Conservation (phyloP, 179 eudicot genomes). For the Vitellaria paradoxa region DNA sequence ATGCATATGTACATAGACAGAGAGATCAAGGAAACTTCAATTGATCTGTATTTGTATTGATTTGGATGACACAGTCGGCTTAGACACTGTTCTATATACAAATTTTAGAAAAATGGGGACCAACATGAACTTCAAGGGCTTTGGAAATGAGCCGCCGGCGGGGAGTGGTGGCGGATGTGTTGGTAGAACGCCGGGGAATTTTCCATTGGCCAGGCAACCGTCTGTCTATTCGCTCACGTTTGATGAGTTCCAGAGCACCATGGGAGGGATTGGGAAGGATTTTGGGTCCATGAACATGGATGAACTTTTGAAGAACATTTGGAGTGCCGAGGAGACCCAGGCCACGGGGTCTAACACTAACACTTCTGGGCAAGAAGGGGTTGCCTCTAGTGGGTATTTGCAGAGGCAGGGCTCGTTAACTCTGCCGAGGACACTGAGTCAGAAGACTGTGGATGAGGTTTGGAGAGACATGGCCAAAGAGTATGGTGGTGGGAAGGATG, state of each 20-base stretch:
- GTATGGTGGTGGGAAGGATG: constrained; percentile 28
- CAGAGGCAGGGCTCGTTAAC: constrained; percentile 77
- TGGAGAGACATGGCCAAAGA: constrained; percentile 64
- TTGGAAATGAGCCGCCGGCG: constrained; percentile 21
- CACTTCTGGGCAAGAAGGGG: constrained; percentile 26
- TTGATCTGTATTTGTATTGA: too few species aligned
- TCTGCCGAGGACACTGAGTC: constrained; percentile 80
- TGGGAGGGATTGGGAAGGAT: constrained; percentile 36
- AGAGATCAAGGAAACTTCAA: too few species aligned
- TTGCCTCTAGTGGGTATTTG: constrained; percentile 36
- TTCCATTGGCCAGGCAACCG: constrained; percentile 29
- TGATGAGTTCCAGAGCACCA: constrained; percentile 38
- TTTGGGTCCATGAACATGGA: constrained; percentile 51
- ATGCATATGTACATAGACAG: too few species aligned
- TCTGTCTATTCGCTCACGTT: constrained; percentile 41
- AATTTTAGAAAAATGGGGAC: constrained; percentile 7
- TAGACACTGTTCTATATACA: neutral
- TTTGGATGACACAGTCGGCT: too few species aligned
- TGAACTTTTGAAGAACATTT: constrained; percentile 38
- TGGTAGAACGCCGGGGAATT: constrained; percentile 22
- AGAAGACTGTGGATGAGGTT: constrained; percentile 86
- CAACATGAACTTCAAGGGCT: constrained; percentile 26
- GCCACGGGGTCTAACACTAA: constrained; percentile 31
- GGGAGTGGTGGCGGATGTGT: constrained; percentile 8
- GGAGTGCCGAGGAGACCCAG: constrained; percentile 44